A percentile compares a stretch with the other conserved stretches of the same genome.
These are phyloP conservation scores for Leucoagaricus sp. DNA, from an alignment of 1,284 basidiomycete species.

Conservation along the genomic window DNA sequence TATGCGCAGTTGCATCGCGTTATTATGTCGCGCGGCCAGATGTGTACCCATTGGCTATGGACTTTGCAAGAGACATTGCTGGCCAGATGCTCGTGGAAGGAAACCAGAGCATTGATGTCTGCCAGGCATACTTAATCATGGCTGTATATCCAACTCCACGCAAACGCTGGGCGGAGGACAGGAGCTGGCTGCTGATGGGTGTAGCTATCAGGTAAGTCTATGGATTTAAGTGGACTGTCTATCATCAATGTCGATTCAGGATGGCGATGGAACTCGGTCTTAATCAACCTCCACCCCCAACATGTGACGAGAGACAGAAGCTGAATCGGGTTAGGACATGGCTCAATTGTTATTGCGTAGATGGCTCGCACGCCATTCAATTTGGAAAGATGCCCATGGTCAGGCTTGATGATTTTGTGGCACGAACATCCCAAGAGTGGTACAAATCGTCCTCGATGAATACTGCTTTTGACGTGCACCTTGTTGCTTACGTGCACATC, in stretches of 20 bases:
- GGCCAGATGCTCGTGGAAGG: slow-evolving; percentile 51
- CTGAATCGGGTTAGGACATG: slow-evolving; percentile 63
- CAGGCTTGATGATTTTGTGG: slow-evolving; percentile 56
- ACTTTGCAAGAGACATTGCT: slow-evolving; percentile 54
- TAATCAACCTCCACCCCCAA: slow-evolving; percentile 42
- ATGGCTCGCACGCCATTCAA: slow-evolving; percentile 63
- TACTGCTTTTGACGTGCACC: slow-evolving; percentile 52
- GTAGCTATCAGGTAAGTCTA: slow-evolving; percentile 52
- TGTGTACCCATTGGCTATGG: slow-evolving; percentile 49
- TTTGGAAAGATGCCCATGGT: slow-evolving; percentile 69
- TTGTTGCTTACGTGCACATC: slow-evolving; percentile 54
- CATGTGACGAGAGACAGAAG: slow-evolving; percentile 40
- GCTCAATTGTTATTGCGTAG: slow-evolving; percentile 68
- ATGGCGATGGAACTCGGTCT: slow-evolving; percentile 54
- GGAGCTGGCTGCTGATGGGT: slow-evolving; percentile 59
- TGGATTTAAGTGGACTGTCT: neutral
- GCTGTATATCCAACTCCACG: slow-evolving; percentile 58
- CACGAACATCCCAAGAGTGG: slow-evolving; percentile 55
- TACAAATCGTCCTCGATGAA: slow-evolving; percentile 46
- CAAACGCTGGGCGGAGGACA: slow-evolving; percentile 56
- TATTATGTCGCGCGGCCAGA: slow-evolving; percentile 44
- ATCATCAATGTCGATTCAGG: slow-evolving; percentile 28
- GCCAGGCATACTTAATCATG: slow-evolving; percentile 54
- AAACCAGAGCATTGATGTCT: slow-evolving; percentile 51
- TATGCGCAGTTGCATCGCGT: slow-evolving; percentile 53